A percentile compares a stretch with the other conserved stretches of the same genome.
These are phyloP conservation scores for Cryptococcus sp. DNA, from an alignment of 1,284 basidiomycete genomes.

Conservation along the genomic window DNA sequence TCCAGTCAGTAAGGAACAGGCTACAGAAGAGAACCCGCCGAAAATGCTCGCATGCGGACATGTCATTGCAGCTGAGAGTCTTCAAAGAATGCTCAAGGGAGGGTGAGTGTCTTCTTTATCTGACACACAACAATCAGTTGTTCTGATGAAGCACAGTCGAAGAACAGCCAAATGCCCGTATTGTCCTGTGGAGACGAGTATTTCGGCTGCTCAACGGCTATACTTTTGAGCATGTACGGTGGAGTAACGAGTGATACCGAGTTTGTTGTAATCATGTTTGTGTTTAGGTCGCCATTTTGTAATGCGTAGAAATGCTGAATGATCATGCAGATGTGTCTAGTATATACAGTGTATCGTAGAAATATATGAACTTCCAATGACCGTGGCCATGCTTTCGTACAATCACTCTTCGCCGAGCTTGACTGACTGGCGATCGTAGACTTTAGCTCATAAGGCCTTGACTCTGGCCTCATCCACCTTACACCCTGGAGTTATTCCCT, in stretches of 20 bases:
- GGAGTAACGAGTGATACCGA: no score
- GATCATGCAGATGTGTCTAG: no score
- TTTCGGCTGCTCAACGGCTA: slow-evolving; percentile 35
- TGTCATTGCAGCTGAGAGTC: slow-evolving; percentile 82
- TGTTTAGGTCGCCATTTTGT: no score
- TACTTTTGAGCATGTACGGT: slow-evolving; percentile 32
- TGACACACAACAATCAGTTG: background rate
- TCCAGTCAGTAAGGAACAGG: slow-evolving; percentile 95
- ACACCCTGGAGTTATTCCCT: background rate
- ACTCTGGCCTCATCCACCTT: background rate
- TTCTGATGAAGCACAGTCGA: slow-evolving; percentile 20
- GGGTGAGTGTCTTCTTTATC: slow-evolving; percentile 58
- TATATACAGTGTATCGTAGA: no score
- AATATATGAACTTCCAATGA: no score
- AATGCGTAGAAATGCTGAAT: no score
- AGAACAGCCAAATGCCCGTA: slow-evolving; percentile 47
- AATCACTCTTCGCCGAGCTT: no score
- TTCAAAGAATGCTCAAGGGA: slow-evolving; percentile 78
- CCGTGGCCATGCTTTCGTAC: no score
- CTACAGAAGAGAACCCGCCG: slow-evolving; percentile 86
- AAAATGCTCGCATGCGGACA: slow-evolving; percentile 98
- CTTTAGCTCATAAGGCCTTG: no score
- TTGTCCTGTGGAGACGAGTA: slow-evolving; percentile 43
- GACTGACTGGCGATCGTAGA: no score
- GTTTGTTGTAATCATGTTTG: no score